Evolutionary conservation across 441 rosid species (phyloP).

Genomic region (Macaranga tanarius): DNA sequence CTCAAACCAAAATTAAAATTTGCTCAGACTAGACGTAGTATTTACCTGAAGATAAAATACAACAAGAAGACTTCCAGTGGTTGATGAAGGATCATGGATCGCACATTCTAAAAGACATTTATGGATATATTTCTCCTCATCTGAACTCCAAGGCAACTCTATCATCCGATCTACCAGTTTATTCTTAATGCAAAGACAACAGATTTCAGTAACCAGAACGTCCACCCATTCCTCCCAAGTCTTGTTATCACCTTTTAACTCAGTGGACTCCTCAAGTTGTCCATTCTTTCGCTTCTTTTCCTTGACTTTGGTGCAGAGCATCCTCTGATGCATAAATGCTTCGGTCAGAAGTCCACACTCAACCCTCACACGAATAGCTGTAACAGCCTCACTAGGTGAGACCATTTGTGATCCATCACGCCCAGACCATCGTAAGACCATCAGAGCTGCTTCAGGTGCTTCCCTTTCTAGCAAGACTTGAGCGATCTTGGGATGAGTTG

Average conservation of each 20-base stretch:
- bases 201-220: constrained; percentile 74
- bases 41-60: constrained; percentile 90
- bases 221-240: constrained; percentile 77
- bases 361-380: constrained; percentile 77
- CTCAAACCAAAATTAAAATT: background rate
- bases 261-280: constrained; percentile 32
- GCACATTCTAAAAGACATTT: constrained; percentile 80
- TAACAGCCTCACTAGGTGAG: constrained; percentile 77
- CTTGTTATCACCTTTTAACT: constrained; percentile 41
- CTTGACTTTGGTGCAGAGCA: constrained; percentile 64
- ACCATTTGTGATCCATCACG: constrained; percentile 66
- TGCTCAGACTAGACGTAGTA: constrained; percentile 15
- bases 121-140: constrained; percentile 76
- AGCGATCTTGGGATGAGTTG: constrained; percentile 84
- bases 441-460: constrained; percentile 71
- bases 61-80: constrained; percentile 76
- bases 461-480: constrained; percentile 88
- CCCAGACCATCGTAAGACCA: constrained; percentile 91
- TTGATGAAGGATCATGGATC: constrained; percentile 61
- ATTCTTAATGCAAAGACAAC: constrained; percentile 82
- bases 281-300: constrained; percentile 57
- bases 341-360: constrained; percentile 91
- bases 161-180: constrained; percentile 82
- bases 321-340: constrained; percentile 83
- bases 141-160: constrained; percentile 87